These are phyloP conservation scores for Sclerotinia sclerotiorum DNA, from an alignment of 2,329 filamentous ascomycete genomes.

Conservation along the genomic window DNA sequence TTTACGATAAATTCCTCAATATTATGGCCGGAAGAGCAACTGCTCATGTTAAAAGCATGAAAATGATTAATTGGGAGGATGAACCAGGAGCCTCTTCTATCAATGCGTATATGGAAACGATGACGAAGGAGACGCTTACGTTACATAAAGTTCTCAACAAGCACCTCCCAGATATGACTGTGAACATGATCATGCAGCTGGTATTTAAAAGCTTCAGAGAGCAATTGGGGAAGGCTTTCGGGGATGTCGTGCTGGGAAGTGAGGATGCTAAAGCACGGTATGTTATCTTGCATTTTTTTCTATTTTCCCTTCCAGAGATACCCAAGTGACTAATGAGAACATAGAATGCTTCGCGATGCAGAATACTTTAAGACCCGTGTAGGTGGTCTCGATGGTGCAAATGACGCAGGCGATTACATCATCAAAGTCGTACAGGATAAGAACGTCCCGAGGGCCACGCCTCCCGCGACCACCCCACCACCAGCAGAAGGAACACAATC, in stretches of 20 bases:
- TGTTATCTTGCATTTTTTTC: constrained; percentile 32
- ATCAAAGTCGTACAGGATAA: constrained; percentile 63
- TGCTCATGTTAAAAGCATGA: constrained; percentile 63
- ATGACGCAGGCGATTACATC: constrained; percentile 69
- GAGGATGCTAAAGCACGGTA: constrained; percentile 61
- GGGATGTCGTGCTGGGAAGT: constrained; percentile 58
- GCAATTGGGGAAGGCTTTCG: constrained; percentile 64
- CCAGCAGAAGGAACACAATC: not conserved
- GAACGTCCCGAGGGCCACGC: constrained; percentile 28
- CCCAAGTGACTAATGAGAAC: constrained; percentile 18
- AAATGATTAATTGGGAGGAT: constrained; percentile 63
- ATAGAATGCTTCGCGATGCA: constrained; percentile 62
- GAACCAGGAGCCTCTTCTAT: constrained; percentile 40
- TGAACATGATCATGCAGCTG: constrained; percentile 67
- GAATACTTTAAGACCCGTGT: constrained; percentile 62
- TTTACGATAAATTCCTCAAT: constrained; percentile 72
- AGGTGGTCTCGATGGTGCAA: constrained; percentile 63
- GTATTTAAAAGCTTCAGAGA: constrained; percentile 67
- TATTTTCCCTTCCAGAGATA: not conserved
- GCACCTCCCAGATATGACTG: constrained; percentile 63
- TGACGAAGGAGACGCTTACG: constrained; percentile 69
- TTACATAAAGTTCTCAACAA: constrained; percentile 68
- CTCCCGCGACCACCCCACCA: not conserved
- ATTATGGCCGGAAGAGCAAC: constrained; percentile 67
- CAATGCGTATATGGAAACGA: constrained; percentile 67